Base-by-base conservation (phyloP, 2,329 filamentous ascomycete genomes). In the Achaetomium macrosporum region DNA sequence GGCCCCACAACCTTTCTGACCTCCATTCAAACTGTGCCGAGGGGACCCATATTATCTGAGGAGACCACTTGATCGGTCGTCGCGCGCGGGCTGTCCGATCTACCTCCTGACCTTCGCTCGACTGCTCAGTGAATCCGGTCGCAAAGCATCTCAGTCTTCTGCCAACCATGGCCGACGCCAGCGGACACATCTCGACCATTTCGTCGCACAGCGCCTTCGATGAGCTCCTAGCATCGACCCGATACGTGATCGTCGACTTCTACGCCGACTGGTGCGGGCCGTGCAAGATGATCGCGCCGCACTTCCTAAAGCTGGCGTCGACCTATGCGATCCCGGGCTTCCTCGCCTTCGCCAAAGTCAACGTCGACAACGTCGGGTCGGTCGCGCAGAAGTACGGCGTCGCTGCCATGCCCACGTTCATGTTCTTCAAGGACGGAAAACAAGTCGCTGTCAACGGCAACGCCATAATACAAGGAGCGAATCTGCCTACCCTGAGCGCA, bases 221-320 rank as follows among this genome's bases (percentile, higher is more conserved):
- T 56, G 61, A 67, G 36, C 76, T 82, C 57, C 63, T 81, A 61
- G 59, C 67, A 15, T 66, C 65, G 10, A 77, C 71, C 44, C 74
- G 71, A 43, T 78, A 75, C 67, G 77, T 82, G 57, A 72, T 75
- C 55, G 68, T 79, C 58, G 78, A 83, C 65, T 81, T 82, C 69
- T 76, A 72, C 68, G 79, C 80, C 54, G 70, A 75, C 62, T 83
- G 81, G 81, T 83, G 80, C 68, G 74, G 73, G 37, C 81, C 80
- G 29, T 83, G 81, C 77, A 80, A 79, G 68, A 69, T 71, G 60
- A 82, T 83, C 63, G 76, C 77, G 19, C 80, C 80, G 56, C 61
- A 77, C 54, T 83, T 76, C 72, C 63, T 61, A 54, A 69, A 74
- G 63, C 72, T 81, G 48, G 74, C 79, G 42, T 64, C 64, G 44